Evolutionary conservation across 306 rosid genomes (phyloP).

Genomic region (Gillenia trifoliata): DNA sequence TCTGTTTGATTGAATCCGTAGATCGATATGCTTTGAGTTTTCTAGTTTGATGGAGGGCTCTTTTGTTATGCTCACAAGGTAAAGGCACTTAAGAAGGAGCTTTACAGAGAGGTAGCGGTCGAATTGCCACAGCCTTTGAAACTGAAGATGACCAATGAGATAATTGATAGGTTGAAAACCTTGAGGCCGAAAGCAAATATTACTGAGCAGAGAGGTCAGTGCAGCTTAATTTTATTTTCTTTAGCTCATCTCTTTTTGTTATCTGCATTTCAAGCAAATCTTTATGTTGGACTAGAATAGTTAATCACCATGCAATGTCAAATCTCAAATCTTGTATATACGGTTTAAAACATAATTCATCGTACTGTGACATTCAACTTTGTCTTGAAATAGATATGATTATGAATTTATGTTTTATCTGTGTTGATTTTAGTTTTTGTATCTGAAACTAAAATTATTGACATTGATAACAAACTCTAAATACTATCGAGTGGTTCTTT

Average conservation of each 20-base stretch:
- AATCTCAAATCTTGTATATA: background rate
- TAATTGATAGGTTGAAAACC: constrained; percentile 50
- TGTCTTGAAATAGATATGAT: background rate
- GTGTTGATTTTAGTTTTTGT: background rate
- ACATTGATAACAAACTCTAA: background rate
- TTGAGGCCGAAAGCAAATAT: constrained; percentile 41
- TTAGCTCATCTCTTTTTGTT: background rate
- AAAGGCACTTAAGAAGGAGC: constrained; percentile 53
- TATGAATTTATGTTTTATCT: background rate
- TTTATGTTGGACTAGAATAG: background rate
- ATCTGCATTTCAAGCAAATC: background rate
- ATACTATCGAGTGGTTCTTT: background rate
- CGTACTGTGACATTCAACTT: background rate
- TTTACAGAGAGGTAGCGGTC: constrained; percentile 38
- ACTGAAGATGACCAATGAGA: constrained; percentile 60
- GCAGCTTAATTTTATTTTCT: background rate
- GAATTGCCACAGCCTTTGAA: constrained; percentile 68
- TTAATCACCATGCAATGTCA: background rate
- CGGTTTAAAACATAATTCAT: background rate
- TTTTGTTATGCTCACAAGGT: constrained; percentile 41
- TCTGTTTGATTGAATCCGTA: constrained; percentile 11
- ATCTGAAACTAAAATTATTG: background rate
- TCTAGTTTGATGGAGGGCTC: background rate
- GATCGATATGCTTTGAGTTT: background rate
- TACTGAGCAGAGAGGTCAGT: constrained; percentile 69